Conservation (phyloP, 805 yeast species). For the Metschnikowia kofuensis region DNA sequence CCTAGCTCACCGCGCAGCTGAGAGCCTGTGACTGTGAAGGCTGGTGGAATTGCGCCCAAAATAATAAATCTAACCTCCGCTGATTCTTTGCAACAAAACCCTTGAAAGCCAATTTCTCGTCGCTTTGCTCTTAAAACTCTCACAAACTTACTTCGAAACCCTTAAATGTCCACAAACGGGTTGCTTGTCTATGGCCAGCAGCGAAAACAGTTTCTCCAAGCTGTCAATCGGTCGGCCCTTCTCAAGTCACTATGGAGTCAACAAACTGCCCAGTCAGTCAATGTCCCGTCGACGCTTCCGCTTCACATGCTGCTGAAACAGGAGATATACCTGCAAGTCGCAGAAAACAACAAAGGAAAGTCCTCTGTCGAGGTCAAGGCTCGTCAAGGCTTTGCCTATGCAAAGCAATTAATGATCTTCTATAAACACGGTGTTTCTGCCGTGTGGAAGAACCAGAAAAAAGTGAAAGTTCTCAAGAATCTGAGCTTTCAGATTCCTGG, state of each 20-base stretch:
- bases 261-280: constrained; percentile 1
- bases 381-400: constrained; percentile 44
- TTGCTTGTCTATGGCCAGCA: constrained; percentile 4
- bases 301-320: constrained; percentile 24
- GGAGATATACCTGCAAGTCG: constrained; percentile 26
- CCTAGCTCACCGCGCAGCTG: background rate
- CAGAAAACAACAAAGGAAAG: constrained; percentile 17
- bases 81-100: too few relatives aligned
- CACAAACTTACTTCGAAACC: background rate
- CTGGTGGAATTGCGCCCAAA: background rate
- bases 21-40: background rate
- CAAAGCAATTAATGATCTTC: constrained; percentile 45
- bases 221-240: constrained; percentile 6
- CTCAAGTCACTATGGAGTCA: constrained; percentile 11
- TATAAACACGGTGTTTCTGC: constrained; percentile 57
- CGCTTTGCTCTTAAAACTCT: too few relatives aligned
- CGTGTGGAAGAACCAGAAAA: constrained; percentile 46
- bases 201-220: constrained; percentile 6
- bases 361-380: constrained; percentile 19
- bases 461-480: constrained; percentile 17
- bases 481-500: constrained; percentile 20
- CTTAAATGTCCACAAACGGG: background rate
- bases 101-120: too few relatives aligned
- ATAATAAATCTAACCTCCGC: too few relatives aligned
- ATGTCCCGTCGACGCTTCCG: constrained; percentile 32